These are phyloP conservation scores for Globisporangium irregulare DNA, from an alignment of 352 stramenopile genomes.

Conservation along the genomic window DNA sequence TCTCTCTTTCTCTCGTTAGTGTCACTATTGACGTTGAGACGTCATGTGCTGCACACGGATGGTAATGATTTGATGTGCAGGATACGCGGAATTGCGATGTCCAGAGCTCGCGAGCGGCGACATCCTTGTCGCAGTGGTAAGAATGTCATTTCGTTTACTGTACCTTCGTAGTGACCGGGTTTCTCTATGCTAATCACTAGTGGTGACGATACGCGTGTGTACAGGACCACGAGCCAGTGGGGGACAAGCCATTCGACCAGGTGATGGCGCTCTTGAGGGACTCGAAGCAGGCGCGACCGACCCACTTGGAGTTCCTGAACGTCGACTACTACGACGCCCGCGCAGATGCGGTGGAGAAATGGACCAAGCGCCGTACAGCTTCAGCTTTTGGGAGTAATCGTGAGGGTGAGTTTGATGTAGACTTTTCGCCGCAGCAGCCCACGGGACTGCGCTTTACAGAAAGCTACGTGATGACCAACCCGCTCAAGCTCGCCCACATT, in stretches of 20 bases:
- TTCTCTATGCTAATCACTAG: not conserved
- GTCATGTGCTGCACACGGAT: not conserved
- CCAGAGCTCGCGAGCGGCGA: slow-evolving; percentile 28
- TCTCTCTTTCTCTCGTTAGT: not conserved
- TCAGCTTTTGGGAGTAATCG: not conserved
- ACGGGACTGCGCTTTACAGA: slow-evolving; percentile 34
- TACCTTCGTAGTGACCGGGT: not conserved
- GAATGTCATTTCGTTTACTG: not conserved
- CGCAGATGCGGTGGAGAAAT: slow-evolving; percentile 20
- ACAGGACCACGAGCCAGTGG: slow-evolving; percentile 13
- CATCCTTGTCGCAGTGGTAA: slow-evolving; percentile 34
- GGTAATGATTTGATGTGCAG: slow-evolving; percentile 11
- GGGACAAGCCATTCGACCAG: slow-evolving; percentile 21
- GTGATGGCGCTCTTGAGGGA: slow-evolving; percentile 28
- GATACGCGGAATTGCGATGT: slow-evolving; percentile 27
- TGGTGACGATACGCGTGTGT: too few species aligned
- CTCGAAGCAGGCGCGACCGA: slow-evolving; percentile 18
- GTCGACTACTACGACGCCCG: slow-evolving; percentile 25
- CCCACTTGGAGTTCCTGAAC: slow-evolving; percentile 28
- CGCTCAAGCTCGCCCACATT: slow-evolving; percentile 26
- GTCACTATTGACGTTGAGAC: not conserved
- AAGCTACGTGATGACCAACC: slow-evolving; percentile 34
- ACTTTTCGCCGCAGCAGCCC: slow-evolving; percentile 29
- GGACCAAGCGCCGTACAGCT: slow-evolving; percentile 10
- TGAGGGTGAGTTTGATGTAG: slow-evolving; percentile 41